Evolutionary conservation across 257 asterid species (phyloP).

Genomic region (Jacaranda mimosifolia): DNA sequence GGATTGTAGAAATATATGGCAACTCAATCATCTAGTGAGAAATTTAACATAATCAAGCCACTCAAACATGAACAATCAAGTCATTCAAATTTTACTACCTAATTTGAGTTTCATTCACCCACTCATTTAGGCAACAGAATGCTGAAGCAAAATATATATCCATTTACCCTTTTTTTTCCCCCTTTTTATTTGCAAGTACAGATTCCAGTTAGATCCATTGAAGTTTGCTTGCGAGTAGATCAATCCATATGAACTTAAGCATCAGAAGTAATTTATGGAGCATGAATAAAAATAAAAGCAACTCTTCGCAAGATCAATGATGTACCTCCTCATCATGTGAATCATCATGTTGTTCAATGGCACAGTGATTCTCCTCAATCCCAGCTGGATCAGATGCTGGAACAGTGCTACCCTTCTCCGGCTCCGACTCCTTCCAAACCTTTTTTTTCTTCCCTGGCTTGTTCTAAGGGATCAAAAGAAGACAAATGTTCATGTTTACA

Average conservation of each 20-base stretch:
- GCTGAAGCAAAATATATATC: neutral
- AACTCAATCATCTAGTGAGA: neutral
- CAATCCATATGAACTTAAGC: neutral
- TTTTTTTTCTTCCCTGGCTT: slow-evolving; percentile 77
- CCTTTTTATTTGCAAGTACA: too few relatives aligned
- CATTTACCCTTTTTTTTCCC: too few relatives aligned
- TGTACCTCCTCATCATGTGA: slow-evolving; percentile 83
- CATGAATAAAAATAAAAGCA: neutral
- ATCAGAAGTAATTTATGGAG: neutral
- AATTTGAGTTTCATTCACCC: neutral
- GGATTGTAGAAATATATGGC: neutral
- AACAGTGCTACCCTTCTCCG: slow-evolving; percentile 57
- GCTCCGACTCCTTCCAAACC: slow-evolving; percentile 69
- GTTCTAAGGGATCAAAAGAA: slow-evolving; percentile 48
- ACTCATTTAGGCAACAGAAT: too few relatives aligned
- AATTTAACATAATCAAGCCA: neutral
- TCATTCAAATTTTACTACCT: neutral
- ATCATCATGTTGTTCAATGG: slow-evolving; percentile 73
- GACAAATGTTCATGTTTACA: slow-evolving; percentile 3
- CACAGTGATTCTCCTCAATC: slow-evolving; percentile 63
- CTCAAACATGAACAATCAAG: too few relatives aligned
- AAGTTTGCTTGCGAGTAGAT: too few relatives aligned
- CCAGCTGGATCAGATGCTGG: slow-evolving; percentile 59
- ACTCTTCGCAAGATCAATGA: slow-evolving; percentile 18
- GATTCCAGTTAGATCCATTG: too few relatives aligned